These are phyloP conservation scores for Athelia psychrophila DNA, from an alignment of 1,284 basidiomycete species.

Conservation along the genomic window DNA sequence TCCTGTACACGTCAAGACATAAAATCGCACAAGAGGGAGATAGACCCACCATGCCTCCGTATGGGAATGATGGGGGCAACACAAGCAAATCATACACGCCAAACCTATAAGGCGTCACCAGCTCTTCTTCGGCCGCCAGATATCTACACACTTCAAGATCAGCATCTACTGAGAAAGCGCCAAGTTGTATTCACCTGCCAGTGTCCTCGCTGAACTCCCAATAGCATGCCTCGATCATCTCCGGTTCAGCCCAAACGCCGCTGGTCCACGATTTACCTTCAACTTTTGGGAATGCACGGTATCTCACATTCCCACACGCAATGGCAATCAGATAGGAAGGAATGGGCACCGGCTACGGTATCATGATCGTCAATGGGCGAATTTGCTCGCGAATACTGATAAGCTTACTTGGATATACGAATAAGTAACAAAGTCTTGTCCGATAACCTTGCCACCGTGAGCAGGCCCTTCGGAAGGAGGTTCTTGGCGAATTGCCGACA, in stretches of 20 bases:
- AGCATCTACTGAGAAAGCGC: background rate
- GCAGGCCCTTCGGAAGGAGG: slow-evolving; percentile 66
- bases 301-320: slow-evolving; percentile 81
- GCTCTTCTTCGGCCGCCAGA: slow-evolving; percentile 71
- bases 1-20: slow-evolving; percentile 39
- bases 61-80: slow-evolving; percentile 94
- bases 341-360: slow-evolving; percentile 70
- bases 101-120: slow-evolving; percentile 80
- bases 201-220: slow-evolving; percentile 91
- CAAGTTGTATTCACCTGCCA: slow-evolving; percentile 43
- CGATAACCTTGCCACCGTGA: slow-evolving; percentile 67
- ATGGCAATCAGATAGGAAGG: slow-evolving; percentile 89
- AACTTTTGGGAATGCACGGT: slow-evolving; percentile 59
- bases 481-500: slow-evolving; percentile 82
- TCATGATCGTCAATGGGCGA: background rate
- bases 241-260: slow-evolving; percentile 90
- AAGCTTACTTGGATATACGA: slow-evolving; percentile 35
- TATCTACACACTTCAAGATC: slow-evolving; percentile 44
- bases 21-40: background rate
- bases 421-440: slow-evolving; percentile 68
- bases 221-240: slow-evolving; percentile 74
- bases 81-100: slow-evolving; percentile 91
- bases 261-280: slow-evolving; percentile 72
- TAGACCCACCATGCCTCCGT: slow-evolving; percentile 74
- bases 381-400: background rate